Percentiles rank a stretch among this genome's conserved stretches.
Evolutionary conservation across 164 flowering plant genomes (phyloP).

Genomic region (Chloranthus sessilifolius): DNA sequence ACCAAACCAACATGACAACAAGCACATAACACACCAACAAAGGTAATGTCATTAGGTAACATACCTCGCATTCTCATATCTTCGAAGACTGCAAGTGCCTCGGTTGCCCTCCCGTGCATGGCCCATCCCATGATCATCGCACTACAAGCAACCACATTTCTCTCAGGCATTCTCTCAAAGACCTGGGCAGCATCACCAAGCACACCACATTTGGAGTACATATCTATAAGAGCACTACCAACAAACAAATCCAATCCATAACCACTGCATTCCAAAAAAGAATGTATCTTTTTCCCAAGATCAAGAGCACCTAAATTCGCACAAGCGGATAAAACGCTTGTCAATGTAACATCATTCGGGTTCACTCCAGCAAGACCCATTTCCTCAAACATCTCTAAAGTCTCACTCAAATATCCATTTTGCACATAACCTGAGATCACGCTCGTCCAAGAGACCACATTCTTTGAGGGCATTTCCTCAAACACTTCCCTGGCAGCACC

Average conservation of each 20-base stretch:
- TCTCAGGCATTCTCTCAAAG: slow-evolving; percentile 16
- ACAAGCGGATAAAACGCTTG: slow-evolving; percentile 26
- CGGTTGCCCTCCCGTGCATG: slow-evolving; percentile 19
- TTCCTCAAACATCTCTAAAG: slow-evolving; percentile 15
- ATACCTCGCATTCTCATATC: slow-evolving; percentile 20
- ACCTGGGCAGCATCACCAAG: slow-evolving; percentile 17
- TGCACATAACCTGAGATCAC: slow-evolving; percentile 21
- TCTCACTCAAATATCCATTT: slow-evolving; percentile 18
- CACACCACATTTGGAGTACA: slow-evolving; percentile 26
- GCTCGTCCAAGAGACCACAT: slow-evolving; percentile 25
- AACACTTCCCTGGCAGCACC: slow-evolving; percentile 12
- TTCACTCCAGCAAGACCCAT: slow-evolving; percentile 16
- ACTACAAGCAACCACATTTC: slow-evolving; percentile 20
- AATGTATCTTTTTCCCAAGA: slow-evolving; percentile 17
- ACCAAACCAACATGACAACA: slow-evolving; percentile 26
- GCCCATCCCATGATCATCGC: slow-evolving; percentile 26
- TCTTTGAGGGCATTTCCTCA: slow-evolving; percentile 21
- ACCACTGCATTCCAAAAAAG: slow-evolving; percentile 14
- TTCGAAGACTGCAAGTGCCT: slow-evolving; percentile 20
- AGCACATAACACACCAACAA: slow-evolving; percentile 26
- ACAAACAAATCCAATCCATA: slow-evolving; percentile 17
- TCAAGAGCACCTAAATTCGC: slow-evolving; percentile 25
- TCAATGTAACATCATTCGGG: slow-evolving; percentile 25
- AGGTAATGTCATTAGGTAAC: slow-evolving; percentile 21
- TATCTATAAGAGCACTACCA: slow-evolving; percentile 23